Evolutionary conservation across 2,329 filamentous ascomycete species (phyloP), one percentile per base, ranked within the genome.

Genomic region (Botrytis fragariae): DNA sequence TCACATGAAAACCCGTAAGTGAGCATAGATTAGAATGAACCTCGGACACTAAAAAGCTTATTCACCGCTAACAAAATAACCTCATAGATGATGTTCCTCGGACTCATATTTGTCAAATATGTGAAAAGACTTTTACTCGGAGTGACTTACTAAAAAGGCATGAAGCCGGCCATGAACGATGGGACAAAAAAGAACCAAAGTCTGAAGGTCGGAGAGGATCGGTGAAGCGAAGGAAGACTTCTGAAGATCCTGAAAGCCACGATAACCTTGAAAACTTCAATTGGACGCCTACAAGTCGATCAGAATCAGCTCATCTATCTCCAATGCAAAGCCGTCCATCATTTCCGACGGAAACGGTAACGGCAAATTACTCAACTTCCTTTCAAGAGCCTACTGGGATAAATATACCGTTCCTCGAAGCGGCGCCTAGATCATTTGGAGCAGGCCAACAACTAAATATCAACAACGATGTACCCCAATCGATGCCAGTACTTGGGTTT

Each of bases 141-240:
- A 79, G 77, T 62, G 78, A 79, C 42, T 69, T 79, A 22, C 54
- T 79, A 18, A 76, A 75, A 39, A 72, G 78, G 9, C 78, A 79
- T 71, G 74, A 78, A 59, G 75, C 75, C 12, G 76, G 76, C 12
- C 78, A 79, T 74, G 75, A 75, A 37, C 61, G 77, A 72, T 78
- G 76, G 76, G 77, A 77, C 48, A 74, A 74, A 35, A 73, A 74
- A 60, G 72, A 69, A 29, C 25, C 57, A 20, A 68, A 70, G 48
- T 20, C 51, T 29, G 29, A 59, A 48, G 48, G 60, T 3, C 64
- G 67, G 22, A 69, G 62, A n/a, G 71, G 35, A 6, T 62, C 72
- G 44, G 35, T 60, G 9, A 77, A 77, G 57, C 69, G 76, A 16
- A 70, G 72, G 60, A 77, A 75, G 48, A 63, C 74, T 29, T 48